Evolutionary conservation across 805 yeast genomes (phyloP).

Genomic region (Metschnikowia borealis): DNA sequence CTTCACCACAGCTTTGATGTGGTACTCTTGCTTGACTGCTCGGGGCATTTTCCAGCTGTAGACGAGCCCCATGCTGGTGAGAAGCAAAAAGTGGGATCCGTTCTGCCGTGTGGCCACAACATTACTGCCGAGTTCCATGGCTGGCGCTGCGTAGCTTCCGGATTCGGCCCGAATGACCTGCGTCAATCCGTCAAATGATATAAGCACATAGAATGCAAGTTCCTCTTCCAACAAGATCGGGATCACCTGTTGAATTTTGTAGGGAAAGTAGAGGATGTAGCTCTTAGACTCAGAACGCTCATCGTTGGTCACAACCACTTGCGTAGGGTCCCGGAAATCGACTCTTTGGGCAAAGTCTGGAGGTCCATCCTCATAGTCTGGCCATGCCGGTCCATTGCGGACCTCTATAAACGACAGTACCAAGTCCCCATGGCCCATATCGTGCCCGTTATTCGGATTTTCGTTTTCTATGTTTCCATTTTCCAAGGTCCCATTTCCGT

Average conservation of each 20-base stretch:
- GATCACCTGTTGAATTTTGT: conserved; percentile 45
- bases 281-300: conserved; percentile 27
- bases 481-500: too few species aligned
- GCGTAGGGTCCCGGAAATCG: conserved; percentile 45
- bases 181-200: conserved; percentile 57
- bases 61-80: conserved; percentile 50
- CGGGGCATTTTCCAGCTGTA: conserved; percentile 47
- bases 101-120: conserved; percentile 36
- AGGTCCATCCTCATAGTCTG: conserved; percentile 35
- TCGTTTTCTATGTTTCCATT: too few species aligned
- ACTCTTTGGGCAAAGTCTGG: conserved; percentile 32
- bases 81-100: conserved; percentile 33
- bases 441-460: too few species aligned
- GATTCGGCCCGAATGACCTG: conserved; percentile 40
- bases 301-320: conserved; percentile 43
- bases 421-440: too few species aligned
- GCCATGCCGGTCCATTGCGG: conserved; percentile 41
- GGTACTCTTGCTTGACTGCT: conserved; percentile 8
- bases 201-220: conserved; percentile 45
- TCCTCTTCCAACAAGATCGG: conserved; percentile 32
- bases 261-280: conserved; percentile 42
- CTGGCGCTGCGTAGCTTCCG: conserved; percentile 46
- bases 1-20: conserved; percentile 29
- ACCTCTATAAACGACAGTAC: conserved; percentile 33
- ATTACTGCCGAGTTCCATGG: conserved; percentile 49